These are phyloP conservation scores for Kodamaea sp. DNA, from an alignment of 1,139 yeast genomes.

Conservation along the genomic window DNA sequence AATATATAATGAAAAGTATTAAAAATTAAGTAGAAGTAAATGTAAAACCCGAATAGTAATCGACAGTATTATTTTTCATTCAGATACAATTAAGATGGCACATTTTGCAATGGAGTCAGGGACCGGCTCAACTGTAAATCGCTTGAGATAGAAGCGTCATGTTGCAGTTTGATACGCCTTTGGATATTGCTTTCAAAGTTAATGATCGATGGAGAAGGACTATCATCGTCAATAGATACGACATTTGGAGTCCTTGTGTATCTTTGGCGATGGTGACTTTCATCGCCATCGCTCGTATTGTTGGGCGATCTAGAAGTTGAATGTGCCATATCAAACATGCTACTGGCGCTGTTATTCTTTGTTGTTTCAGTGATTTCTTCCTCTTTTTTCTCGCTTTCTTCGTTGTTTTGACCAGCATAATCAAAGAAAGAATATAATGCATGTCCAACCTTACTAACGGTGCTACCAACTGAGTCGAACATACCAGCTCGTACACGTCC, in stretches of 20 bases:
- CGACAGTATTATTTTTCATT: not conserved
- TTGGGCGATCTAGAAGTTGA: constrained; percentile 4
- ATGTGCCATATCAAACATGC: constrained; percentile 1
- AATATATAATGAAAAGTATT: too few species aligned
- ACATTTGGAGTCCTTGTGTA: constrained; percentile 8
- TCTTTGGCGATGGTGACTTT: constrained; percentile 4
- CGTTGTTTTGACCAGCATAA: constrained; percentile 31
- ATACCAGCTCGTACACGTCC: constrained; percentile 11
- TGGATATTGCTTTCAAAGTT: constrained; percentile 11
- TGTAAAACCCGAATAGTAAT: not conserved
- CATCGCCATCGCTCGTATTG: constrained; percentile 1
- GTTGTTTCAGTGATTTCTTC: not conserved
- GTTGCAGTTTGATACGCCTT: too few species aligned
- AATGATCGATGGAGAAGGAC: constrained; percentile 17
- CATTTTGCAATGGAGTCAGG: constrained; percentile 1
- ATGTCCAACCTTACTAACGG: constrained; percentile 20
- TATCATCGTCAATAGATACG: constrained; percentile 15
- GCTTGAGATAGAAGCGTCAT: too few species aligned
- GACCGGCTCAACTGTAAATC: constrained; percentile 2
- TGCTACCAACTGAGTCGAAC: constrained; percentile 14
- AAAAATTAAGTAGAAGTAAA: too few species aligned
- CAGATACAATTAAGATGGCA: not conserved
- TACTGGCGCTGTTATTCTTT: constrained; percentile 1
- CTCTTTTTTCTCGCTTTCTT: constrained; percentile 3
- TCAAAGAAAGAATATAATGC: constrained; percentile 44